phyloP scores from a whole-genome alignment of 2,329 filamentous ascomycete genomes.

The Hypocrella siamensis region DNA sequence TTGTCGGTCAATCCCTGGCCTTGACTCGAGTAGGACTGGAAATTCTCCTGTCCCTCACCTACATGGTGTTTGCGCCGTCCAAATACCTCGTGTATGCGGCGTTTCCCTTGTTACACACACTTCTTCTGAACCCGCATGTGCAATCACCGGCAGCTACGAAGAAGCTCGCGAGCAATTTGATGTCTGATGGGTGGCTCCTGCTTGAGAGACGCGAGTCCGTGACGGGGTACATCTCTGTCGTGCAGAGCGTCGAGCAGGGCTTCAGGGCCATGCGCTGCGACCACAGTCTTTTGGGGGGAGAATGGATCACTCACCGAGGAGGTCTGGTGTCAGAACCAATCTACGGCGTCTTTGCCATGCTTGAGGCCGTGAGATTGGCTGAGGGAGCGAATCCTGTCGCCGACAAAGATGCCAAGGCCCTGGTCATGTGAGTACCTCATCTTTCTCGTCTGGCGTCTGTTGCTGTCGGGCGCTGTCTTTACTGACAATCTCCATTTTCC shows the following conservation, averaged over 20 bases:
- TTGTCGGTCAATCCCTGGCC: conserved; percentile 45
- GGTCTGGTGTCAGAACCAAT: conserved; percentile 62
- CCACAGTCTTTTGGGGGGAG: conserved; percentile 82
- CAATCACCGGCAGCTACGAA: conserved; percentile 42
- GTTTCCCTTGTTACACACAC: conserved; percentile 58
- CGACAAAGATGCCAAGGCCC: conserved; percentile 57
- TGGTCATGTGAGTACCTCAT: conserved; percentile 80
- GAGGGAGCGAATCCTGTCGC: conserved; percentile 36
- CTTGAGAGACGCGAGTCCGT: conserved; percentile 71
- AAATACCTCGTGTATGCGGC: conserved; percentile 49
- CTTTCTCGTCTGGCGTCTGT: no score
- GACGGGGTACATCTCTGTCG: conserved; percentile 83
- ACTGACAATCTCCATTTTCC: background rate
- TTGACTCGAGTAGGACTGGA: conserved; percentile 61
- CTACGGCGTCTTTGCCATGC: conserved; percentile 89
- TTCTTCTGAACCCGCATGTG: conserved; percentile 60
- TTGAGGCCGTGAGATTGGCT: conserved; percentile 79
- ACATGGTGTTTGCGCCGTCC: conserved; percentile 52
- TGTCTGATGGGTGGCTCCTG: conserved; percentile 52
- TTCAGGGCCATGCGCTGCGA: conserved; percentile 84
- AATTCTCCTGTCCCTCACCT: conserved; percentile 47
- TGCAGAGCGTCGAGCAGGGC: conserved; percentile 55
- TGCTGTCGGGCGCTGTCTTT: conserved; percentile 2
- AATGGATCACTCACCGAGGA: conserved; percentile 54
- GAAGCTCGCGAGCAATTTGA: conserved; percentile 50